Base-by-base conservation (phyloP, 2,329 filamentous ascomycete species). In the Colletotrichum orbiculare region DNA sequence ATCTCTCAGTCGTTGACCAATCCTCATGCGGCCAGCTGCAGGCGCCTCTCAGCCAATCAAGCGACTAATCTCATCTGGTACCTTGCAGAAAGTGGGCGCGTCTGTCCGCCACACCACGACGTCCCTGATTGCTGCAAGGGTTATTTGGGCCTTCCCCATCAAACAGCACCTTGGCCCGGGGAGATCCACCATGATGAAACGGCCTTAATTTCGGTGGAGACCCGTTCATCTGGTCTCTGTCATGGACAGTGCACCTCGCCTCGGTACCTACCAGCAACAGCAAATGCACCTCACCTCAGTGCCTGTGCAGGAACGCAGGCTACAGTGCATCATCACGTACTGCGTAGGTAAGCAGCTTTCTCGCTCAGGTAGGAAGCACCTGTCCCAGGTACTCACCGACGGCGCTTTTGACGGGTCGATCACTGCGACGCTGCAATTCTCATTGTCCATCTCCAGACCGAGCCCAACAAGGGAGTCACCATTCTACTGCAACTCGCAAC, bases 111-210 rank as follows among this genome's bases (percentile, higher is more conserved):
- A 25, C 25, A 17, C 34, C 25, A 15, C 12, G 42, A 15, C 43
- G 48, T 49, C 64, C 43, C 53, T 67, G 64, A 68, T 68, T 67
- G 67, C 67, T 67, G 65, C 60, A 67, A 65, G 67, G 65, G 52
- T 59, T n/a, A 13, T n/a, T 45, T 59, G 50, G 43, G 53, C 45
- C 46, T 25, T 47, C 47, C 46, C 64, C 59, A 64, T 60, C 60
- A 64, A 65, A 65, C 56, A 48, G 53, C 64, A 47, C 25, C 56
- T 62, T 67, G 50, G 60, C 60, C 39, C 17, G 57, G 52, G 62
- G 58, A 42, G 52, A 52, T n/a, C 62, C 62, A 65, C 53, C 47
- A 6, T 2, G 61, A 60, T 68, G 67, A 68, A 68, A 68, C 67
- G 48, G 56, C 60, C 52, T 66, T 65, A 68, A 68, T 68, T 47